phyloP scores from a whole-genome alignment of 163 green algal genomes.

The Chlamydomonas reinhardtii region DNA sequence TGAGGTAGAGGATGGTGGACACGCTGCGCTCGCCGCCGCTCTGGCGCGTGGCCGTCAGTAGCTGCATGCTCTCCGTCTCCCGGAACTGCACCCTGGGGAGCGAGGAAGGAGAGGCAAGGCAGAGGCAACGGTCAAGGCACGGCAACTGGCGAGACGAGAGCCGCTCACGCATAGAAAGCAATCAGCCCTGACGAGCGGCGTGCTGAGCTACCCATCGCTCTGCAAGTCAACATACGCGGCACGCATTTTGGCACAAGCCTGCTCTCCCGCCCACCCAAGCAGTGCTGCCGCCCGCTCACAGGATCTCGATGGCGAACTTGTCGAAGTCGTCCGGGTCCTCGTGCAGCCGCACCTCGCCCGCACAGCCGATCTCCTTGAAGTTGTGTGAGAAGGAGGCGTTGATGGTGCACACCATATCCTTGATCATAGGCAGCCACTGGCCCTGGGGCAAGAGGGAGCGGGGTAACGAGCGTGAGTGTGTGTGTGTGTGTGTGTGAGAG shows the following conservation, averaged over 20 bases:
- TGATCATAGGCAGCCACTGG: conserved; percentile 86
- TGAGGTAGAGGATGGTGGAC: conserved; percentile 97
- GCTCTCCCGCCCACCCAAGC: too few relatives aligned
- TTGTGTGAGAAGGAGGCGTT: conserved; percentile 83
- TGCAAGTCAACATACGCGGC: too few relatives aligned
- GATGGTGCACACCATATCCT: conserved; percentile 80
- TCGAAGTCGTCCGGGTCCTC: conserved; percentile 82
- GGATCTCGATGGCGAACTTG: conserved; percentile 91
- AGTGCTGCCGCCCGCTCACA: too few relatives aligned
- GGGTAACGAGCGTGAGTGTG: too few relatives aligned
- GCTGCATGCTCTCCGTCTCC: conserved; percentile 78
- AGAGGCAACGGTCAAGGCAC: background rate
- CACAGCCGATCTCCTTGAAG: conserved; percentile 85
- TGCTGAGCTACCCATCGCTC: too few relatives aligned
- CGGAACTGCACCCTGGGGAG: conserved; percentile 92
- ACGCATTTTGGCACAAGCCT: too few relatives aligned
- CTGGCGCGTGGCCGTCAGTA: conserved; percentile 86
- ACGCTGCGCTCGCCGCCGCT: conserved; percentile 95
- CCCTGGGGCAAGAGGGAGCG: conserved; percentile 62
- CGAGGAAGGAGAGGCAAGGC: too few relatives aligned
- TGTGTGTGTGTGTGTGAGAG: too few relatives aligned
- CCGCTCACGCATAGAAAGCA: too few relatives aligned
- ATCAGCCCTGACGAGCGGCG: too few relatives aligned
- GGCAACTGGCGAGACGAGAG: too few relatives aligned
- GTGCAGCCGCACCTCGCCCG: conserved; percentile 83